phyloP scores from a whole-genome alignment of 2,329 filamentous ascomycete genomes.

The Capronia americana region DNA sequence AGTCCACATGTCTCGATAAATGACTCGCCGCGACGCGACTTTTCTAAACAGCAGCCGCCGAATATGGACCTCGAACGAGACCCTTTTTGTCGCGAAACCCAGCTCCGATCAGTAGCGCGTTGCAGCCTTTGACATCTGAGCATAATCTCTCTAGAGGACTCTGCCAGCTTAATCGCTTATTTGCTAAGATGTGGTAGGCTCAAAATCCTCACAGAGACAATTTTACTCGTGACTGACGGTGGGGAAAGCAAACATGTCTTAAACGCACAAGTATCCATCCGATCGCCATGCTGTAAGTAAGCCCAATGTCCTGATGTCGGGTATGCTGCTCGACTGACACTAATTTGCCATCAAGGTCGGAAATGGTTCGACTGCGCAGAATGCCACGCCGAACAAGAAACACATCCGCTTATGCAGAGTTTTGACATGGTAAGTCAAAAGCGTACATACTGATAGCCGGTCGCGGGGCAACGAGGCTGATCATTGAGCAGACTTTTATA shows the following conservation, averaged over 20 bases:
- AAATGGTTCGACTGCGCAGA: slow-evolving; percentile 99
- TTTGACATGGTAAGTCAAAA: slow-evolving; percentile 73
- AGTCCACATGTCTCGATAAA: slow-evolving; percentile 1
- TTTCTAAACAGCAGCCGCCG: not conserved
- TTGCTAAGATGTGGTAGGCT: slow-evolving; percentile 19
- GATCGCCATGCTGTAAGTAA: slow-evolving; percentile 84
- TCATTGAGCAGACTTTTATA: slow-evolving; percentile 67
- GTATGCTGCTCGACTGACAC: not conserved
- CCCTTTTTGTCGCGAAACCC: not conserved
- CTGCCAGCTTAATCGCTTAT: not conserved
- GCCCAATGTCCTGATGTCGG: not conserved
- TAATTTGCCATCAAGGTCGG: slow-evolving; percentile 62
- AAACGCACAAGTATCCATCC: slow-evolving; percentile 96
- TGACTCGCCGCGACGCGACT: slow-evolving; percentile 19
- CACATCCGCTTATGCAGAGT: slow-evolving; percentile 75
- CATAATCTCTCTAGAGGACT: too few species aligned
- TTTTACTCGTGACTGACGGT: slow-evolving; percentile 1
- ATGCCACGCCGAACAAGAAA: slow-evolving; percentile 83
- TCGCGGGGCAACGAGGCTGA: not conserved
- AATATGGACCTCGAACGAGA: not conserved
- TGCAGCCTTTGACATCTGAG: too few species aligned
- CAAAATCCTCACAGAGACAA: not conserved
- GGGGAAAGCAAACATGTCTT: slow-evolving; percentile 86
- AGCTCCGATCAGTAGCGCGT: not conserved
- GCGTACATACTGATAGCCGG: not conserved